Evolutionary conservation across 129 eudicot genomes (phyloP), one percentile per base, ranked within the genome.

Genomic region (Flaveria brownii): DNA sequence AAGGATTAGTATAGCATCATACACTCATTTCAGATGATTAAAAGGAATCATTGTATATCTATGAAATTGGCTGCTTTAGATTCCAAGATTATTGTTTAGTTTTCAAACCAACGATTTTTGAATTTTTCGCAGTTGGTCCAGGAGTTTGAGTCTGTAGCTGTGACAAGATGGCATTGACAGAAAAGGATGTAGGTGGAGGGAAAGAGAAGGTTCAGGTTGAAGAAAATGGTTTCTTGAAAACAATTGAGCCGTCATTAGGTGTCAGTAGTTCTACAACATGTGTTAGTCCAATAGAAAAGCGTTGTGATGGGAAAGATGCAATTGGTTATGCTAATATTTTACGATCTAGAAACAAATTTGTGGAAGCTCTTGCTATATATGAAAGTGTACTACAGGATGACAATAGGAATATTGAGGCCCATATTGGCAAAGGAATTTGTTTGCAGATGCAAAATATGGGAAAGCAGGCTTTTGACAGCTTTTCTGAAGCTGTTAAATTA

Each of bases 361-460:
- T 79, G 12, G 98, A 90, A 73, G 98, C 98, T 26, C 90, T 90
- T 70, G 86, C 84, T 9, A 87, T 86, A 12, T 93, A 93, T 57
- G 96, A 87, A 82, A 83, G 84, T 72, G 72, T 93, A 61, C 66
- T 91, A 77, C 93, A 88, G 82, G 87, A 87, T 81, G 96, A 93
- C 74, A 74, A 59, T 50, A 88, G 68, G 75, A 87, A 85, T 74
- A 85, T 91, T 47, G 98, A 91, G 80, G 96, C 96, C 50, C 85
- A 82, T 61, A 90, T 93, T 56, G 98, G 98, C 36, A 93, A 93
- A 85, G 98, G 98, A 82, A 87, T 93, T 71, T 93, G 97, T 82
- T 79, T 88, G 82, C 98, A 93, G 84, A 88, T 84, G 93, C 97
- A 91, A 77, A 93, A 88, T 82, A 78, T 84, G 86, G 87, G 89